A percentile compares a stretch with the other conserved stretches of the same genome.
Conservation (phyloP, 179 eudicot genomes). For the Silene coronaria region DNA sequence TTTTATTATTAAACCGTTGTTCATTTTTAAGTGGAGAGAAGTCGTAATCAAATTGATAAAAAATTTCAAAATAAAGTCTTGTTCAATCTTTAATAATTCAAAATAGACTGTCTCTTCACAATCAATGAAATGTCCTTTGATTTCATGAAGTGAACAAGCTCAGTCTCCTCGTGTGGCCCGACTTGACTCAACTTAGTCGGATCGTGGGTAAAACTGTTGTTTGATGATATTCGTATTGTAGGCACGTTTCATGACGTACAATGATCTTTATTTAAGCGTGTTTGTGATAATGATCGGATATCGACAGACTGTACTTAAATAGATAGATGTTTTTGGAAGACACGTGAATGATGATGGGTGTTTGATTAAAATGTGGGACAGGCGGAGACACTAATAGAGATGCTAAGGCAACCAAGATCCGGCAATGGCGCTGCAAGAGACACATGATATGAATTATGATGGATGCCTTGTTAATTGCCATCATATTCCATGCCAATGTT, state of each 20-base stretch:
- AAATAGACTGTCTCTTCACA: no score
- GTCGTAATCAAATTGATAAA: neutral
- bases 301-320: no score
- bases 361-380: conserved; percentile 36
- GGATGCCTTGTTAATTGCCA: neutral
- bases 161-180: no score
- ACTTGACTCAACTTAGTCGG: no score
- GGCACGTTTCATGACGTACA: neutral
- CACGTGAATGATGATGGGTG: neutral
- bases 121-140: no score
- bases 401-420: conserved; percentile 96
- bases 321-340: neutral
- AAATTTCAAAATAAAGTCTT: no score
- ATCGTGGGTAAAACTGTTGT: no score
- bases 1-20: neutral
- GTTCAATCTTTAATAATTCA: no score
- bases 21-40: neutral
- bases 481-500: neutral
- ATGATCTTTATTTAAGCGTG: neutral
- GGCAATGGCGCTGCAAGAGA: conserved; percentile 41
- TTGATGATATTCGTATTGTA: no score
- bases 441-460: conserved; percentile 14
- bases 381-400: conserved; percentile 81
- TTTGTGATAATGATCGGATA: neutral
- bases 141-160: no score